Conservation (phyloP, 768 basidiomycete genomes). For the Tephrocybe sp. region DNA sequence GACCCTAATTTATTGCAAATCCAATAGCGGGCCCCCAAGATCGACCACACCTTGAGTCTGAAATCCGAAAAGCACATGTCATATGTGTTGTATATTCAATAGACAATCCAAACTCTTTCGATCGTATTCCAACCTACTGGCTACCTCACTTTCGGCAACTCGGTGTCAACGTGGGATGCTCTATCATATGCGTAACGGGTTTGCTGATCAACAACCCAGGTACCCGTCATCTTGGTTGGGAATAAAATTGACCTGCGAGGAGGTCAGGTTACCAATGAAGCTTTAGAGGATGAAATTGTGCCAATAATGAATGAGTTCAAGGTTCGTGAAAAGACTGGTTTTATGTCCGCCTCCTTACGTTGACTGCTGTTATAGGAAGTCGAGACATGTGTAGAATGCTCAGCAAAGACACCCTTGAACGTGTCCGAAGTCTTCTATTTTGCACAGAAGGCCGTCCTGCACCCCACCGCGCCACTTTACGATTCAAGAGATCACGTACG, state of each 20-base stretch:
- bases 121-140: slow-evolving; percentile 98
- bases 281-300: slow-evolving; percentile 89
- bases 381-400: slow-evolving; percentile 96
- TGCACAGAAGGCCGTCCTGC: slow-evolving; percentile 95
- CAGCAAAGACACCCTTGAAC: slow-evolving; percentile 86
- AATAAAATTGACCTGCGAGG: slow-evolving; percentile 98
- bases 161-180: slow-evolving; percentile 80
- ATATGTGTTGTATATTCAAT: slow-evolving; percentile 98
- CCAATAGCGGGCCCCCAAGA: slow-evolving; percentile 78
- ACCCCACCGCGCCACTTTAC: slow-evolving; percentile 95
- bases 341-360: slow-evolving; percentile 9
- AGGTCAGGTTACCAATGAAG: slow-evolving; percentile 91
- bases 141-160: slow-evolving; percentile 91
- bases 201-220: slow-evolving; percentile 41
- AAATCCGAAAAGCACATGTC: slow-evolving; percentile 96
- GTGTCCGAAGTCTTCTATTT: slow-evolving; percentile 98
- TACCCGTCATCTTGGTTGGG: slow-evolving; percentile 94
- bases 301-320: slow-evolving; percentile 99
- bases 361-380: slow-evolving; percentile 77
- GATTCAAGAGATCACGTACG: slow-evolving; percentile 93
- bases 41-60: slow-evolving; percentile 84
- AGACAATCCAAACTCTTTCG: slow-evolving; percentile 94
- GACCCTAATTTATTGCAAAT: slow-evolving; percentile 10
- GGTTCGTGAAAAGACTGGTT: slow-evolving; percentile 38
- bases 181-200: neutral